These are phyloP conservation scores for Agrocybe chaxingu DNA, from an alignment of 768 basidiomycete genomes.

Conservation along the genomic window DNA sequence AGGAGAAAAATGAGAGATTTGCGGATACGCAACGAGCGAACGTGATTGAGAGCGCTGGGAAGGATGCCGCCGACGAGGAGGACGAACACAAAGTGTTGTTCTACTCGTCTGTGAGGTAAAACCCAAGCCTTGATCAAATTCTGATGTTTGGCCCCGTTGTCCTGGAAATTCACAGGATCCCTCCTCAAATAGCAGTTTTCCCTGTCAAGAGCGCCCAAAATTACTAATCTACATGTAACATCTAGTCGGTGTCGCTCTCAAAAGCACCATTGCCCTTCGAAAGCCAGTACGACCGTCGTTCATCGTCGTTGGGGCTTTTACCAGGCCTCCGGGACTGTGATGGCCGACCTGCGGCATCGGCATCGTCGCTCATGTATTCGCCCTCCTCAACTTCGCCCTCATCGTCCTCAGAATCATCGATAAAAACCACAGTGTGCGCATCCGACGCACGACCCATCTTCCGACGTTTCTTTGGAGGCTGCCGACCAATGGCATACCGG, in stretches of 20 bases:
- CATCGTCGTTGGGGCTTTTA: conserved; percentile 25
- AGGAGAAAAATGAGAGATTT: no score
- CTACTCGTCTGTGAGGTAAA: no score
- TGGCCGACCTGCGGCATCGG: conserved; percentile 4
- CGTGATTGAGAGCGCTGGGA: no score
- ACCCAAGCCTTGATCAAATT: no score
- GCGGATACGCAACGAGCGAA: no score
- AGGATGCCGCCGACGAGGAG: no score
- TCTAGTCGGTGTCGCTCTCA: no score
- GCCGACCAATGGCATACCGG: conserved; percentile 51
- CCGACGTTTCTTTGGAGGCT: conserved; percentile 45
- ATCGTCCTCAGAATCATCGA: conserved; percentile 41
- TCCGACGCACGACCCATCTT: conserved; percentile 37
- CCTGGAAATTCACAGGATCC: neutral
- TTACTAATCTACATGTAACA: no score
- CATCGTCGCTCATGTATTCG: conserved; percentile 18
- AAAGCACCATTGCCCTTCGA: conserved; percentile 41
- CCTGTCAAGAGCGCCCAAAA: no score
- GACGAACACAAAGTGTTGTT: no score
- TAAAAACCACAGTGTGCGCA: conserved; percentile 46
- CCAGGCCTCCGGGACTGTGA: conserved; percentile 4
- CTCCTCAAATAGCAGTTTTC: no score
- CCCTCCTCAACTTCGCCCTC: conserved; percentile 23
- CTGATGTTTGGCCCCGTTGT: no score
- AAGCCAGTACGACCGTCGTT: conserved; percentile 54